Percentiles rank a stretch among this genome's conserved stretches.
Evolutionary conservation across 2,329 filamentous ascomycete genomes (phyloP).

Genomic region (Erysiphe pulchra): DNA sequence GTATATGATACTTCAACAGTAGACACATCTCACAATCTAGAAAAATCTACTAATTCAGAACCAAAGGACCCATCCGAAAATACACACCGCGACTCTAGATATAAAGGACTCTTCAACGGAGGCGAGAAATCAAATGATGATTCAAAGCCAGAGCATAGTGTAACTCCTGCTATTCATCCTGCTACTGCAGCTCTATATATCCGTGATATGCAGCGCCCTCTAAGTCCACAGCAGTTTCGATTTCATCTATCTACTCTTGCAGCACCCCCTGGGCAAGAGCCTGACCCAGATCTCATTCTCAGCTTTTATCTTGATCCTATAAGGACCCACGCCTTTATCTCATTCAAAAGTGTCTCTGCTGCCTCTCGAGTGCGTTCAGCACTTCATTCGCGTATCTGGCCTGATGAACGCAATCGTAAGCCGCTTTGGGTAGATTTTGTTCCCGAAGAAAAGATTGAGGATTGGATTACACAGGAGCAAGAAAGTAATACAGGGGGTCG

Average conservation of each 20-base stretch:
- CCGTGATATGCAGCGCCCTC: conserved; percentile 66
- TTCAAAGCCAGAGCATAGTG: conserved; percentile 9
- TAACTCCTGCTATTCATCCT: conserved; percentile 36
- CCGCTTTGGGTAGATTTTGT: conserved; percentile 76
- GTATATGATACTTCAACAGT: not conserved
- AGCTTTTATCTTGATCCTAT: conserved; percentile 63
- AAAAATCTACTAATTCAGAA: conserved; percentile 3
- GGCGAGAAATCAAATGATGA: conserved; percentile 3
- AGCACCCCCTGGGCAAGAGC: conserved; percentile 23
- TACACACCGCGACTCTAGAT: conserved; percentile 17
- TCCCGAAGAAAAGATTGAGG: conserved; percentile 42
- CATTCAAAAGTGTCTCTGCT: conserved; percentile 40
- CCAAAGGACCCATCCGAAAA: not conserved
- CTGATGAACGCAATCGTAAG: conserved; percentile 63
- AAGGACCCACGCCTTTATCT: conserved; percentile 65
- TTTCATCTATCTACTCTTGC: conserved; percentile 46
- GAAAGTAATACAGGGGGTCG: conserved; percentile 18
- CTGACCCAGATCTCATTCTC: conserved; percentile 29
- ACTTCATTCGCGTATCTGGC: conserved; percentile 63
- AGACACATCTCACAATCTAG: not conserved
- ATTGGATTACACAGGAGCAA: conserved; percentile 52
- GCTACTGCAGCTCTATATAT: conserved; percentile 67
- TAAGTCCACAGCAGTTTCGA: conserved; percentile 41
- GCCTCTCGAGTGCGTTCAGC: conserved; percentile 52
- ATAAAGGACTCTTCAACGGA: conserved; percentile 19